These are phyloP conservation scores for Yamadazyma kanchanaburiensis DNA, from an alignment of 1,139 yeast genomes.

Conservation along the genomic window DNA sequence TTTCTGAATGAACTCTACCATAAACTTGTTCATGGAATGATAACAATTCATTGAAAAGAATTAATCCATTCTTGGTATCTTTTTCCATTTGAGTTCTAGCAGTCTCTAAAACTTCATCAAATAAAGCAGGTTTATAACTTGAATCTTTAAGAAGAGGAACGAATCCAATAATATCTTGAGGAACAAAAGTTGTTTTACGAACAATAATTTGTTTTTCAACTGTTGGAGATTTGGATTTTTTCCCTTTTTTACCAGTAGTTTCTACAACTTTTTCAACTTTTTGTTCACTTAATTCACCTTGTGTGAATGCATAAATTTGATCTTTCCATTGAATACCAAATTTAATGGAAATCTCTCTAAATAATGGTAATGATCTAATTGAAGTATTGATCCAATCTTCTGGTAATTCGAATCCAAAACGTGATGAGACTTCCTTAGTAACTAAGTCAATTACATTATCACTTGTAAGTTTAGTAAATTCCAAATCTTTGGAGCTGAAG, in stretches of 20 bases:
- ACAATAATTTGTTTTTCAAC: slow-evolving; percentile 18
- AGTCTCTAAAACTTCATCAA: slow-evolving; percentile 76
- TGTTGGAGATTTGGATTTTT: slow-evolving; percentile 27
- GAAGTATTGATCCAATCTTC: slow-evolving; percentile 39
- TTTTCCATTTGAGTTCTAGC: slow-evolving; percentile 53
- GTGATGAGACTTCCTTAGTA: slow-evolving; percentile 46
- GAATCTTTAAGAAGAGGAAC: slow-evolving; percentile 76
- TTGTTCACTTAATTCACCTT: slow-evolving; percentile 39
- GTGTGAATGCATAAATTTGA: slow-evolving; percentile 49
- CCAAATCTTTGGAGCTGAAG: slow-evolving; percentile 40
- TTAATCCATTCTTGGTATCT: slow-evolving; percentile 48
- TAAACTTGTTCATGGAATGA: slow-evolving; percentile 79
- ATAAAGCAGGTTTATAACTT: slow-evolving; percentile 59
- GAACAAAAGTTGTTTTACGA: slow-evolving; percentile 43
- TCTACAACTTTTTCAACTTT: slow-evolving; percentile 14
- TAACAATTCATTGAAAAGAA: slow-evolving; percentile 66
- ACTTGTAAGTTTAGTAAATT: slow-evolving; percentile 45
- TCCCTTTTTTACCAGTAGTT: slow-evolving; percentile 22
- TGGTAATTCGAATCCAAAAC: slow-evolving; percentile 63
- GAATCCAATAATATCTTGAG: slow-evolving; percentile 64
- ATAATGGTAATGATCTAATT: slow-evolving; percentile 43
- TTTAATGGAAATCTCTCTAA: slow-evolving; percentile 72
- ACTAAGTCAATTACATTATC: slow-evolving; percentile 42
- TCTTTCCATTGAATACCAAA: slow-evolving; percentile 85
- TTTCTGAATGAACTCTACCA: slow-evolving; percentile 77